These are phyloP conservation scores for Blastobotrys americana DNA, from an alignment of 805 yeast genomes.

Conservation along the genomic window DNA sequence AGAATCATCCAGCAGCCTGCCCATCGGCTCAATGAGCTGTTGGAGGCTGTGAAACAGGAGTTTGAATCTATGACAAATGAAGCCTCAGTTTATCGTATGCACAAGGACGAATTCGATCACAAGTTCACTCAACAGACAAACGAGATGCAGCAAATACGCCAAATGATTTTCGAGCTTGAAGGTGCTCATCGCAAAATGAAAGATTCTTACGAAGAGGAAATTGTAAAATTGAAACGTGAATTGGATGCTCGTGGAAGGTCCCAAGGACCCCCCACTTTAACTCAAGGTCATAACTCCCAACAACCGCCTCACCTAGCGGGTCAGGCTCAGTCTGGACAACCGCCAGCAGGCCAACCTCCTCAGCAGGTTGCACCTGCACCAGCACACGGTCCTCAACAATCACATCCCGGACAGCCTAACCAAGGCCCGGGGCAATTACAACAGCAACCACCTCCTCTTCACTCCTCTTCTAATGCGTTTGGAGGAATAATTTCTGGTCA, in stretches of 20 bases:
- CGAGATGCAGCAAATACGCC: slow-evolving; percentile 90
- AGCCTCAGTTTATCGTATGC: slow-evolving; percentile 77
- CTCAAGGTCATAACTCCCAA: slow-evolving; percentile 39
- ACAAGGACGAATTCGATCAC: slow-evolving; percentile 86
- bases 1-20: slow-evolving; percentile 25
- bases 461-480: slow-evolving; percentile 26
- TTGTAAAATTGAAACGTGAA: slow-evolving; percentile 75
- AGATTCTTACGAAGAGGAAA: slow-evolving; percentile 93
- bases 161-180: slow-evolving; percentile 89
- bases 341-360: slow-evolving; percentile 5
- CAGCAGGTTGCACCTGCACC: slow-evolving; percentile 15
- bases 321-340: slow-evolving; percentile 11
- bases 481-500: slow-evolving; percentile 28
- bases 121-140: slow-evolving; percentile 86
- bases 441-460: slow-evolving; percentile 27
- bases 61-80: slow-evolving; percentile 78
- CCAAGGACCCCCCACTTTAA: slow-evolving; percentile 36
- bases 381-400: slow-evolving; percentile 19
- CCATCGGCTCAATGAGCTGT: slow-evolving; percentile 57
- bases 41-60: slow-evolving; percentile 89
- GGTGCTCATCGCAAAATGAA: slow-evolving; percentile 91
- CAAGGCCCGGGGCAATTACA: slow-evolving; percentile 20
- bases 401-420: slow-evolving; percentile 22
- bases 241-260: slow-evolving; percentile 71
- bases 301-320: slow-evolving; percentile 31